A percentile compares a stretch with the other conserved stretches of the same genome.
These are phyloP conservation scores for Pyrus bretschneideri DNA, from an alignment of 306 rosid species.

Conservation along the genomic window DNA sequence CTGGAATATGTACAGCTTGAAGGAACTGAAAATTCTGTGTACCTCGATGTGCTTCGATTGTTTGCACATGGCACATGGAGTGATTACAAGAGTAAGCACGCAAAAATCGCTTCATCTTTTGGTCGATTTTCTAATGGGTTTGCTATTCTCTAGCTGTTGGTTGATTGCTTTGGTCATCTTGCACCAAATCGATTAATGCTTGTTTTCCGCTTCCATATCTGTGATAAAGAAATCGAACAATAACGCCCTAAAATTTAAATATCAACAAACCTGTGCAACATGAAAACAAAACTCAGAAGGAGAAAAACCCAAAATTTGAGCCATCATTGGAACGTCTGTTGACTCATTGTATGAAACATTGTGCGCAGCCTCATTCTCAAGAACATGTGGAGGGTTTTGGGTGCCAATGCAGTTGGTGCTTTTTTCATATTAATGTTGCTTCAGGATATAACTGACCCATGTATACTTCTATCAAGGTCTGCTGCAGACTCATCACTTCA, in stretches of 20 bases:
- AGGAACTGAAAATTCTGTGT: conserved; percentile 50
- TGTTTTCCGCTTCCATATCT: not conserved
- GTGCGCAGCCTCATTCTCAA: not conserved
- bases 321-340: not conserved
- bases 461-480: not conserved
- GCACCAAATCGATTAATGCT: not conserved
- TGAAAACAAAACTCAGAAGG: not conserved
- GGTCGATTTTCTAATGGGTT: not conserved
- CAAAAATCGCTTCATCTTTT: not conserved
- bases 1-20: conserved; percentile 49
- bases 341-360: not conserved
- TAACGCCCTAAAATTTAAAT: not conserved
- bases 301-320: not conserved
- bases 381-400: not conserved
- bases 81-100: conserved; percentile 75
- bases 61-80: conserved; percentile 93
- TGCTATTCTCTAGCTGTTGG: not conserved
- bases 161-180: not conserved
- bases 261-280: not conserved
- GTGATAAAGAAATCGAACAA: not conserved
- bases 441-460: not conserved
- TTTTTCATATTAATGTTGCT: not conserved
- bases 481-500: not conserved
- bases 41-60: conserved; percentile 72
- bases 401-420: not conserved